phyloP scores from a whole-genome alignment of 164 flowering plant species.

The Liquidambar formosana region DNA sequence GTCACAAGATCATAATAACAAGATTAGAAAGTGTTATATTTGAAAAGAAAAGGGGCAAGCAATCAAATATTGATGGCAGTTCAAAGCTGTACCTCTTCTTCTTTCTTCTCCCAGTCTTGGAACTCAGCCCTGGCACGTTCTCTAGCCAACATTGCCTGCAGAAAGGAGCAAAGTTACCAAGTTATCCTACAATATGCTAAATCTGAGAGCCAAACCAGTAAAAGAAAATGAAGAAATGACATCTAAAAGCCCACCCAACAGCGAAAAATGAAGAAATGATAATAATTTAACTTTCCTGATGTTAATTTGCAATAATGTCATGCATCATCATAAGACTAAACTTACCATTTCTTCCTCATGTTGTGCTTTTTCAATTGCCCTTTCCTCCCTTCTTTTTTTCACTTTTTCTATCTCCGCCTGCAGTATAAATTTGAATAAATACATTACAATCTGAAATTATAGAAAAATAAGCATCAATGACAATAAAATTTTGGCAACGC shows the following conservation, averaged over 20 bases:
- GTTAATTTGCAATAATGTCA: background rate
- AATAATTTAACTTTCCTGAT: background rate
- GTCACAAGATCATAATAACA: background rate
- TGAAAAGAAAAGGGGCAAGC: background rate
- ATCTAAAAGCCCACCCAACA: background rate
- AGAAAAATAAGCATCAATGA: background rate
- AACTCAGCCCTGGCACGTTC: conserved; percentile 97
- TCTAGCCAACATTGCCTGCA: conserved; percentile 79
- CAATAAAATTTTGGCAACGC: background rate
- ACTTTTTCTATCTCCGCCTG: conserved; percentile 96
- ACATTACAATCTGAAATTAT: background rate
- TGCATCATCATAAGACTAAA: conserved; percentile 5
- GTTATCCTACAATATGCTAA: background rate
- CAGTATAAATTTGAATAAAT: conserved; percentile 17
- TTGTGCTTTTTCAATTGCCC: conserved; percentile 91
- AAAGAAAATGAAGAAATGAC: background rate
- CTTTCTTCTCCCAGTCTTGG: conserved; percentile 99
- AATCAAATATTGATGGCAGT: background rate
- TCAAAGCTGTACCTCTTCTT: conserved; percentile 74
- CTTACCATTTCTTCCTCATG: conserved; percentile 97
- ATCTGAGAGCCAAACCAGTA: background rate
- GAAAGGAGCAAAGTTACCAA: background rate
- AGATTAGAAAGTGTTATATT: background rate
- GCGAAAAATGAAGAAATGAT: background rate
- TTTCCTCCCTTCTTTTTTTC: conserved; percentile 92